These are phyloP conservation scores for Brassica carinata DNA, from an alignment of 345 rosid genomes.

Conservation along the genomic window DNA sequence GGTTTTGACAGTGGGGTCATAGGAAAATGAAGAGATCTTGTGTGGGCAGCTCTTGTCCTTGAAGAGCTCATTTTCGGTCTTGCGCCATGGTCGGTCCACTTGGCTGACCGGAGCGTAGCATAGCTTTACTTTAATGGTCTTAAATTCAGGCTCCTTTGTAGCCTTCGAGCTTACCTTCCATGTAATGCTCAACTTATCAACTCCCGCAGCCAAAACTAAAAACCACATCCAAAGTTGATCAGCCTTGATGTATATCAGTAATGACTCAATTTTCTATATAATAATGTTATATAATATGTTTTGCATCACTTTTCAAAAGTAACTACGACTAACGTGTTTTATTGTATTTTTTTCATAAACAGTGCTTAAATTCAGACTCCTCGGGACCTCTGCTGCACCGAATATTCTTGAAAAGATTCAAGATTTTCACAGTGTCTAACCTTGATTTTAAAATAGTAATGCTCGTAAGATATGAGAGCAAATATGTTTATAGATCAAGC, in stretches of 20 bases:
- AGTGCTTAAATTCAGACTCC: not conserved
- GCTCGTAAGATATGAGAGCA: not conserved
- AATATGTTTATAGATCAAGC: not conserved
- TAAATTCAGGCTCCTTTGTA: constrained; percentile 11
- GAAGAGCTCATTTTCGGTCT: constrained; percentile 36
- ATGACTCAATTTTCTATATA: not conserved
- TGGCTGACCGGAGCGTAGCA: constrained; percentile 48
- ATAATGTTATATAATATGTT: not conserved
- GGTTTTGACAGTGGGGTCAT: constrained; percentile 5
- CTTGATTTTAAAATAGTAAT: not conserved
- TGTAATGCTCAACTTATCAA: constrained; percentile 25
- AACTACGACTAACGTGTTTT: not conserved
- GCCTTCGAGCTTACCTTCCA: constrained; percentile 38
- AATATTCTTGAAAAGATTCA: not conserved
- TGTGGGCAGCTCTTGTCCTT: constrained; percentile 48
- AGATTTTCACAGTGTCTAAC: not conserved
- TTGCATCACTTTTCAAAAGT: not conserved
- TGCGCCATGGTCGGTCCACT: constrained; percentile 46
- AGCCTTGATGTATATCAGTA: not conserved
- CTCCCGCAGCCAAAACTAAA: constrained; percentile 34
- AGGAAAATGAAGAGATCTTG: constrained; percentile 34
- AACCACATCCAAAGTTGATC: not conserved
- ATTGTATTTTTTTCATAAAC: not conserved
- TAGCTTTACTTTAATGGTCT: constrained; percentile 31
- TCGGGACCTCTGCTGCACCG: not conserved